Conservation (phyloP, 345 rosid species). For the Turnera subulata region DNA sequence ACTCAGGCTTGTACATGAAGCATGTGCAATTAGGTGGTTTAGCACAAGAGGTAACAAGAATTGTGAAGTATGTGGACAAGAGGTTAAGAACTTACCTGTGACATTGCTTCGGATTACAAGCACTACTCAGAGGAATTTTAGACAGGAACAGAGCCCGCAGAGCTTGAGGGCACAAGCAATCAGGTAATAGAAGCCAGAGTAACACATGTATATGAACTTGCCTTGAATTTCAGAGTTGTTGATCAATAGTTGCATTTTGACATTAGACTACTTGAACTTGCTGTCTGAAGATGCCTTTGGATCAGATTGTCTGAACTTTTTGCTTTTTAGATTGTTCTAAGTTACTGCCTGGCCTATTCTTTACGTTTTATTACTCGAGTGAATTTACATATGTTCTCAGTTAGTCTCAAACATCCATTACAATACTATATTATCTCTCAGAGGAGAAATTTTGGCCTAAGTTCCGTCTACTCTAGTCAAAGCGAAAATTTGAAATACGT, state of each 20-base stretch:
- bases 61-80: slow-evolving; percentile 88
- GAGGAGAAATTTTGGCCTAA: no score
- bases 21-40: slow-evolving; percentile 89
- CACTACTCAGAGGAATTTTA: slow-evolving; percentile 39
- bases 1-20: slow-evolving; percentile 82
- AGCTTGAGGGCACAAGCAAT: slow-evolving; percentile 36
- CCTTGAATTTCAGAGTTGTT: no score
- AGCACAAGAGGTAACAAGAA: slow-evolving; percentile 71
- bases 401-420: no score
- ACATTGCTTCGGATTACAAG: slow-evolving; percentile 63
- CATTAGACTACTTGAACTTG: no score
- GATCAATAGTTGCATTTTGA: no score
- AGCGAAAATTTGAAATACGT: no score
- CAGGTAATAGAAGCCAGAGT: slow-evolving; percentile 40
- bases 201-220: background rate
- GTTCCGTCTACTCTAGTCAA: no score
- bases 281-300: background rate
- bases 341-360: no score
- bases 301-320: slow-evolving; percentile 6
- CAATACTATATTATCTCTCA: no score
- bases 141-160: slow-evolving; percentile 49
- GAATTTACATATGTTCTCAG: no score
- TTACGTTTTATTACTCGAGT: no score
- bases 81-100: slow-evolving; percentile 85
- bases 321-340: no score